These are phyloP conservation scores for Microsporum audouinii DNA, from an alignment of 2,329 filamentous ascomycete species.

Conservation along the genomic window DNA sequence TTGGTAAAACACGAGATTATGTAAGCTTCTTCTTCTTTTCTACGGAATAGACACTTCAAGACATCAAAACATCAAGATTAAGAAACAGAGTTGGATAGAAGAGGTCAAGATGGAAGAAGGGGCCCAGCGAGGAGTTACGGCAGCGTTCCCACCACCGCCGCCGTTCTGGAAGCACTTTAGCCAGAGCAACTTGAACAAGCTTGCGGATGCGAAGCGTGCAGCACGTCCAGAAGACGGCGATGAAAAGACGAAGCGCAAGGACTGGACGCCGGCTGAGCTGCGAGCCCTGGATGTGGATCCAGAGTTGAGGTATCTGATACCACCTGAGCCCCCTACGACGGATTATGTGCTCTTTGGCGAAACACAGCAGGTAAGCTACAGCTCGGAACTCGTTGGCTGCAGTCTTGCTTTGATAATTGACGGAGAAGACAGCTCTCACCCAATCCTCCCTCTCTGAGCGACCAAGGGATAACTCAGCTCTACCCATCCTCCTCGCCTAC, in stretches of 20 bases:
- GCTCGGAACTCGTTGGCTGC: background rate
- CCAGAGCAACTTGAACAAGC: constrained; percentile 54
- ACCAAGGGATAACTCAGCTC: constrained; percentile 60
- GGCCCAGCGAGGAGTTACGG: constrained; percentile 38
- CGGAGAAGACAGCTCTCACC: constrained; percentile 38
- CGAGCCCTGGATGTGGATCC: constrained; percentile 45
- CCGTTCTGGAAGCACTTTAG: constrained; percentile 87
- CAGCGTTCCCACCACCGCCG: constrained; percentile 74
- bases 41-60: too few species aligned
- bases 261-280: constrained; percentile 26
- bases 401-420: background rate
- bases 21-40: background rate
- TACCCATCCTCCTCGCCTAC: constrained; percentile 41
- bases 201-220: constrained; percentile 41
- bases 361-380: constrained; percentile 43
- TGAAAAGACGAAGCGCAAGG: constrained; percentile 20
- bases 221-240: constrained; percentile 17
- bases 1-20: background rate
- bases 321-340: constrained; percentile 60
- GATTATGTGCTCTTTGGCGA: constrained; percentile 70
- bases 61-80: background rate
- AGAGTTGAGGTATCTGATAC: constrained; percentile 66
- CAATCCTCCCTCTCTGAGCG: constrained; percentile 54
- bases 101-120: constrained; percentile 33
- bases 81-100: background rate